Conservation (phyloP, 805 yeast species). For the Yarrowia porcina region DNA sequence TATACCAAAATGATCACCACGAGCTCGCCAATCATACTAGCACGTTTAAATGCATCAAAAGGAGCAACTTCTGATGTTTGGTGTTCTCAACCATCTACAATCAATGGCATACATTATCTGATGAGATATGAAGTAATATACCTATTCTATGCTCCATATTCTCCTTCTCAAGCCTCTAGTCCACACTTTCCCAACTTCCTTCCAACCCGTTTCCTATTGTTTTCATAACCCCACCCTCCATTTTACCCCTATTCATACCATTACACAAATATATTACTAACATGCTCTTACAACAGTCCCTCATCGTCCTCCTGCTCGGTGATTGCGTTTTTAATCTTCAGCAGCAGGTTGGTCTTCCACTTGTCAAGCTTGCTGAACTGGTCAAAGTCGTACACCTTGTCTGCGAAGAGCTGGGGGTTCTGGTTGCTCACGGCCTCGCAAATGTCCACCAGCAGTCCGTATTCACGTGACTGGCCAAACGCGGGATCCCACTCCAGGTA, state of each 20-base stretch:
- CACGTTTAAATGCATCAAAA: background rate
- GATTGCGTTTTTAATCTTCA: slow-evolving; percentile 74
- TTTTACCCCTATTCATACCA: no score
- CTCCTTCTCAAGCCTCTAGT: no score
- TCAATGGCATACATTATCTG: no score
- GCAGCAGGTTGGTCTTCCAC: slow-evolving; percentile 79
- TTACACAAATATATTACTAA: background rate
- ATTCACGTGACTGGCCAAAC: slow-evolving; percentile 69
- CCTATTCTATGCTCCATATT: no score
- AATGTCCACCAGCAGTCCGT: slow-evolving; percentile 59
- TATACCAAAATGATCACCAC: background rate
- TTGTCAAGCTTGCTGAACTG: slow-evolving; percentile 85
- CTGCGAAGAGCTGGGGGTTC: slow-evolving; percentile 71
- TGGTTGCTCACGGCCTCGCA: slow-evolving; percentile 75
- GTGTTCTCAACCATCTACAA: no score
- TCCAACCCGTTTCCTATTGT: no score
- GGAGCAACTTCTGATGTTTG: no score
- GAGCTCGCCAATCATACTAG: background rate
- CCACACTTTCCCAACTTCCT: no score
- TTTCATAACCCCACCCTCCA: no score
- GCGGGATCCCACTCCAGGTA: slow-evolving; percentile 69
- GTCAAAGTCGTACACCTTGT: slow-evolving; percentile 75
- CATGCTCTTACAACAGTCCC: slow-evolving; percentile 30
- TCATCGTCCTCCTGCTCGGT: slow-evolving; percentile 69
- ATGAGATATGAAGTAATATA: no score